A percentile compares a stretch with the other conserved stretches of the same genome.
Conservation (phyloP, 1,139 yeast species). For the Yamadazyma membranifaciens region DNA sequence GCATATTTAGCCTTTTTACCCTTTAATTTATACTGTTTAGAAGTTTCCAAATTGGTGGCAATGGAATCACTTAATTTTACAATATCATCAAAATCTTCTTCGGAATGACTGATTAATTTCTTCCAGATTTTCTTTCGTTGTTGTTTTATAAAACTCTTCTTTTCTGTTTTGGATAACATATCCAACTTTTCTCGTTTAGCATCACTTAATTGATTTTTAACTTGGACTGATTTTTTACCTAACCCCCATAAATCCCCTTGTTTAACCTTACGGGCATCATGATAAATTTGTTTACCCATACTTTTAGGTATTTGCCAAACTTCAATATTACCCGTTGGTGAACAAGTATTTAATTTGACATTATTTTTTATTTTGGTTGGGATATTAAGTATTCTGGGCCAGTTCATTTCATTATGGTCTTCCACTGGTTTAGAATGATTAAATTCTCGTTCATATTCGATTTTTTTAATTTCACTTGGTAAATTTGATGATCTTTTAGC, state of each 20-base stretch:
- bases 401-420: slow-evolving; percentile 38
- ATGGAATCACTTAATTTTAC: slow-evolving; percentile 33
- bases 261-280: slow-evolving; percentile 82
- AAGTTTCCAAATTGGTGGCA: slow-evolving; percentile 35
- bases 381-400: slow-evolving; percentile 73
- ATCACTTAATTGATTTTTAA: slow-evolving; percentile 31
- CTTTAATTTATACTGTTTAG: slow-evolving; percentile 31
- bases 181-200: slow-evolving; percentile 35
- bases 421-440: slow-evolving; percentile 22
- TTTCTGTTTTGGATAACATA: slow-evolving; percentile 36
- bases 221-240: slow-evolving; percentile 64
- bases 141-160: slow-evolving; percentile 42
- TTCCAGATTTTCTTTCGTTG: slow-evolving; percentile 43
- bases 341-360: slow-evolving; percentile 76
- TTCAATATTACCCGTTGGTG: slow-evolving; percentile 75
- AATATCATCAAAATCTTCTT: slow-evolving; percentile 34
- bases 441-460: slow-evolving; percentile 34
- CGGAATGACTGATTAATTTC: slow-evolving; percentile 33
- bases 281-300: slow-evolving; percentile 70
- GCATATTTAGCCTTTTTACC: slow-evolving; percentile 34
- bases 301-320: slow-evolving; percentile 87
- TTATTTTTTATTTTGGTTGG: slow-evolving; percentile 85
- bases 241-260: slow-evolving; percentile 92
- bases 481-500: slow-evolving; percentile 56
- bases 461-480: slow-evolving; percentile 27